Base-by-base conservation (phyloP, 768 basidiomycete species). In the Collybia mongolica region DNA sequence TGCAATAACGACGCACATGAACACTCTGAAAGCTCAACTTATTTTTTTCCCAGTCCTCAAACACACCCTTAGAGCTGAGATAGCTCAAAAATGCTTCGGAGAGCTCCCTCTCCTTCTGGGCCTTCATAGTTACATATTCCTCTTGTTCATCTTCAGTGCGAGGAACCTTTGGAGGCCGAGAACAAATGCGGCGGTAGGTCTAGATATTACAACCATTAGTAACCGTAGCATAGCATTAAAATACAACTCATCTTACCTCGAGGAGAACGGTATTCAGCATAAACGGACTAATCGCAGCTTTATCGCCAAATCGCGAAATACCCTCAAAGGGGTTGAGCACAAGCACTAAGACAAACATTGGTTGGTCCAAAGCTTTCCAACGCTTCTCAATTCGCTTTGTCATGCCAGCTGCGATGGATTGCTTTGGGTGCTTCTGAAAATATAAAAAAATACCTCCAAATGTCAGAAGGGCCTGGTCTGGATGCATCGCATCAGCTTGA, bases 341-440 rank as follows among this genome's bases (percentile, higher is more conserved):
- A 8, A 68, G 53, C 0, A 61, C 53, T 17, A 65, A 44, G 5
- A 66, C 12, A 44, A 67, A 67, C 48, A 67, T 57, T 3, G 57
- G 55, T 48, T 68, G 65, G 41, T 68, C 63, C 14, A 61, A 57
- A 1, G 61, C 64, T 41, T 60, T 64, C 63, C 65, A 68, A 4
- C 55, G 57, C 48, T 65, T 66, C 47, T 68, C 59, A 17, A 68
- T 51, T 18, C 59, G 45, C 24, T 51, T 57, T 14, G 20, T 44
- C 60, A 68, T 66, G 6, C 55, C 52, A 5, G 39, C 35, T 8
- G 58, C 55, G 17, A 68, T 54, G 1, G 43, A 20, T 9, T n/a
- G 53, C 7, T 64, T 61, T 2, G 52, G 32, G 40, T 66, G 65
- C 22, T 58, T 55, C 35, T 56, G 39, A 39, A 66, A 66, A 55